phyloP scores from a whole-genome alignment of 768 basidiomycete species.

The Termitomyces sp. region DNA sequence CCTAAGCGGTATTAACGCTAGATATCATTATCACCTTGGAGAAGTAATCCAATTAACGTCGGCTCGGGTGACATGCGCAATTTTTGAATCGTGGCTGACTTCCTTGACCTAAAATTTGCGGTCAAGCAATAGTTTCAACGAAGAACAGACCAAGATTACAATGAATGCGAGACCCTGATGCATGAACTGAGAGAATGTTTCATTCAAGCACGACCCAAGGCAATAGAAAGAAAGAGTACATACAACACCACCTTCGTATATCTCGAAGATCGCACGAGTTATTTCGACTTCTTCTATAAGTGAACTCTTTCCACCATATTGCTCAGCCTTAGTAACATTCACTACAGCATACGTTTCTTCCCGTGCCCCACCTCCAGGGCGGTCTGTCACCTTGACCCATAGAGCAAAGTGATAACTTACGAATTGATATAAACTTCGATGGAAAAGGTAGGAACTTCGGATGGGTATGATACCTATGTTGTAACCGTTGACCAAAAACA shows the following conservation, averaged over 20 bases:
- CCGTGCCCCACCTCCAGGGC: constrained; percentile 45
- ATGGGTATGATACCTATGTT: constrained; percentile 72
- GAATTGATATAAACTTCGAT: constrained; percentile 63
- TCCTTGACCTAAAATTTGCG: constrained; percentile 54
- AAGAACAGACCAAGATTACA: constrained; percentile 30
- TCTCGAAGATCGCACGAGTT: constrained; percentile 79
- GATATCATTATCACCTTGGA: constrained; percentile 46
- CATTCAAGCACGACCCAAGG: background rate
- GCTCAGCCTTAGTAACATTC: constrained; percentile 43
- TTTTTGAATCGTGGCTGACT: constrained; percentile 71
- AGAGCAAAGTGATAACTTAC: constrained; percentile 23
- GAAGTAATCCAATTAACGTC: constrained; percentile 84
- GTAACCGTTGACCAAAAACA: background rate
- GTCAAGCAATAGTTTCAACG: background rate
- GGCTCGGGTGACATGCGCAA: constrained; percentile 64
- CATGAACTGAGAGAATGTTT: constrained; percentile 56
- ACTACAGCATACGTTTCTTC: constrained; percentile 79
- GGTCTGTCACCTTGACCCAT: background rate
- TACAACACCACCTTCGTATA: constrained; percentile 87
- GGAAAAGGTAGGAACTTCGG: constrained; percentile 77
- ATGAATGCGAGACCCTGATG: constrained; percentile 83
- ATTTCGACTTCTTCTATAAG: constrained; percentile 81
- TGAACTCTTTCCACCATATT: constrained; percentile 24
- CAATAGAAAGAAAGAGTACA: constrained; percentile 16
- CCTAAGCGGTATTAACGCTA: background rate